phyloP scores from a whole-genome alignment of 140 eudicot genomes.

The Ambrosia hybrid region DNA sequence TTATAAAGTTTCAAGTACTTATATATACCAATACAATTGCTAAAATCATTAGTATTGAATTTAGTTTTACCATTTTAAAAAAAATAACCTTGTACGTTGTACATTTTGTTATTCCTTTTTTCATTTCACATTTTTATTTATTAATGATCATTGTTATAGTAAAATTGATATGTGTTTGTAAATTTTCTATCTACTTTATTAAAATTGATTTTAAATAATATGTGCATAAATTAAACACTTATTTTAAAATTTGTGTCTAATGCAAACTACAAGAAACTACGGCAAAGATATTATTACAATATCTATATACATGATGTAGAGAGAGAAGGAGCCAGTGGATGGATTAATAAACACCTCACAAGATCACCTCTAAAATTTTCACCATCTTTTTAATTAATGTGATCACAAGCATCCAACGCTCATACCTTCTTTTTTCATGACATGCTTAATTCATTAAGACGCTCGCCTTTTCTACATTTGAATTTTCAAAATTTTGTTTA shows the following conservation, averaged over 20 bases:
- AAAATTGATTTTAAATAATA: neutral
- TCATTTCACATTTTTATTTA: neutral
- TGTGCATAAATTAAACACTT: neutral
- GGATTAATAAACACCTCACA: conserved; percentile 48
- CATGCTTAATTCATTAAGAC: conserved; percentile 47
- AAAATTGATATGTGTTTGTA: neutral
- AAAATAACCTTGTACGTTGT: too few species aligned
- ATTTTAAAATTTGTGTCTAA: neutral
- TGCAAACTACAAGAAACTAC: neutral
- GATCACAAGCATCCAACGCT: conserved; percentile 77
- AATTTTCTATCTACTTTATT: neutral
- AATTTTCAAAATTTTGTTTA: neutral
- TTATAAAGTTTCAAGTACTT: too few species aligned
- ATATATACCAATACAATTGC: too few species aligned
- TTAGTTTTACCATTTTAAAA: neutral
- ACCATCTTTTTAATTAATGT: conserved; percentile 58
- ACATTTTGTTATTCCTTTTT: neutral
- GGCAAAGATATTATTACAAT: too few species aligned
- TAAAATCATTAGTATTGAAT: too few species aligned
- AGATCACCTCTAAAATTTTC: conserved; percentile 46
- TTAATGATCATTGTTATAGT: neutral
- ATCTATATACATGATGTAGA: neutral
- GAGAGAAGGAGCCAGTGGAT: conserved; percentile 47
- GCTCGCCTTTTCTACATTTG: conserved; percentile 47
- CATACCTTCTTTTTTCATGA: conserved; percentile 74